Percentiles rank a stretch among this genome's conserved stretches.
These are phyloP conservation scores for Penicillium psychrofluorescens DNA, from an alignment of 495 filamentous ascomycete species.

Conservation along the genomic window DNA sequence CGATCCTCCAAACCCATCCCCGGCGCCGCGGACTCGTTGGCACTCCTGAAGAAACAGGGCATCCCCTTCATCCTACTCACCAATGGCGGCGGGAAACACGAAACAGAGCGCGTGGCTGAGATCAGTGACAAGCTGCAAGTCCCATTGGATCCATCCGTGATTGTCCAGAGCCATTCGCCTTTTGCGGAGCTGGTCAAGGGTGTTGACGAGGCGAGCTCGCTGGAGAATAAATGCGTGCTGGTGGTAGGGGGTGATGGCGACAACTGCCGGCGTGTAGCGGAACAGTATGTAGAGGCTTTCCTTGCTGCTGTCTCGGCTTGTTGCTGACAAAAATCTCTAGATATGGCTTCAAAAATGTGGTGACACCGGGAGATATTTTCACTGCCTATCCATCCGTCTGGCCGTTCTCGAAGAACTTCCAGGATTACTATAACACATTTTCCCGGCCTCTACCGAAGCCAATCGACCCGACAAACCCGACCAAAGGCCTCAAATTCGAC, in stretches of 20 bases:
- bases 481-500: constrained; percentile 59
- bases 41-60: constrained; percentile 56
- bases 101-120: constrained; percentile 61
- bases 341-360: constrained; percentile 80
- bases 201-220: constrained; percentile 23
- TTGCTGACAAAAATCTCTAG: constrained; percentile 13
- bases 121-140: constrained; percentile 58
- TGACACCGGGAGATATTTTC: constrained; percentile 81
- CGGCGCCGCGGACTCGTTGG: constrained; percentile 70
- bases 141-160: constrained; percentile 53
- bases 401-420: constrained; percentile 65
- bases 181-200: constrained; percentile 51
- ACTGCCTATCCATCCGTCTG: constrained; percentile 65
- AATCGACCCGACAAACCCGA: constrained; percentile 26
- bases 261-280: constrained; percentile 67
- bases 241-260: constrained; percentile 77
- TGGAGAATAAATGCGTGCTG: constrained; percentile 67
- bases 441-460: constrained; percentile 50
- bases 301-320: neutral
- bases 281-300: constrained; percentile 29
- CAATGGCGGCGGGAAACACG: constrained; percentile 79
- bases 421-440: constrained; percentile 51
- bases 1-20: constrained; percentile 73
- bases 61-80: constrained; percentile 85
- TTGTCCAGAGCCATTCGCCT: constrained; percentile 82